Conservation (phyloP, 2,329 filamentous ascomycete species). For the Blastomyces silverae region DNA sequence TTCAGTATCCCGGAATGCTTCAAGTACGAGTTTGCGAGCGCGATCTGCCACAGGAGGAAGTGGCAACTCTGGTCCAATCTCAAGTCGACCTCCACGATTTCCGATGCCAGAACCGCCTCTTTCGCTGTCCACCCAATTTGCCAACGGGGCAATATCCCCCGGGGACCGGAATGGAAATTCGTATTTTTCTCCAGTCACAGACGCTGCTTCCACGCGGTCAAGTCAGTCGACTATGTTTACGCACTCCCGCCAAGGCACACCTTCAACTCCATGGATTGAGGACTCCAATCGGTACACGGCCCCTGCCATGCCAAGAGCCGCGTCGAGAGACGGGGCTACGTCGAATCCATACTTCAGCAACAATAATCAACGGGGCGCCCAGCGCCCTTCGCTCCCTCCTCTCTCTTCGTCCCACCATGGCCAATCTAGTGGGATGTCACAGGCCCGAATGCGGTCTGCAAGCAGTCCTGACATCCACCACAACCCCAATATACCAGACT, state of each 20-base stretch:
- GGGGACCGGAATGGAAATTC: slow-evolving; percentile 62
- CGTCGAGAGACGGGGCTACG: slow-evolving; percentile 68
- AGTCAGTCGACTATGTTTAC: slow-evolving; percentile 61
- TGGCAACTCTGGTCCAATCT: slow-evolving; percentile 34
- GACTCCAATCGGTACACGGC: slow-evolving; percentile 77
- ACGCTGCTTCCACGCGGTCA: slow-evolving; percentile 54
- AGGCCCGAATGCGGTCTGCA: slow-evolving; percentile 77
- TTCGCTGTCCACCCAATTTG: slow-evolving; percentile 59
- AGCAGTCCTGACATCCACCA: slow-evolving; percentile 92
- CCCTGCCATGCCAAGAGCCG: slow-evolving; percentile 72
- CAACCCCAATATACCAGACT: slow-evolving; percentile 48
- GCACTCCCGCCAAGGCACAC: slow-evolving; percentile 67
- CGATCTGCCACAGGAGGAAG: slow-evolving; percentile 65
- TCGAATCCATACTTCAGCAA: slow-evolving; percentile 57
- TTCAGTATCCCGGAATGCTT: slow-evolving; percentile 59
- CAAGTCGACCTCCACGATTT: slow-evolving; percentile 61
- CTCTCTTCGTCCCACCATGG: slow-evolving; percentile 51
- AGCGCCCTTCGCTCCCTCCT: slow-evolving; percentile 72
- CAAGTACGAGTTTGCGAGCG: slow-evolving; percentile 66
- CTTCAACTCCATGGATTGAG: slow-evolving; percentile 55
- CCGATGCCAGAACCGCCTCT: slow-evolving; percentile 59
- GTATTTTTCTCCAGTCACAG: slow-evolving; percentile 83
- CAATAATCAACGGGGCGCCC: slow-evolving; percentile 49
- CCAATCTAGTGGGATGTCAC: slow-evolving; percentile 48
- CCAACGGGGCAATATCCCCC: slow-evolving; percentile 52